Base-by-base conservation (phyloP, 495 filamentous ascomycete genomes). In the Hyphodiscus hymeniophilus region DNA sequence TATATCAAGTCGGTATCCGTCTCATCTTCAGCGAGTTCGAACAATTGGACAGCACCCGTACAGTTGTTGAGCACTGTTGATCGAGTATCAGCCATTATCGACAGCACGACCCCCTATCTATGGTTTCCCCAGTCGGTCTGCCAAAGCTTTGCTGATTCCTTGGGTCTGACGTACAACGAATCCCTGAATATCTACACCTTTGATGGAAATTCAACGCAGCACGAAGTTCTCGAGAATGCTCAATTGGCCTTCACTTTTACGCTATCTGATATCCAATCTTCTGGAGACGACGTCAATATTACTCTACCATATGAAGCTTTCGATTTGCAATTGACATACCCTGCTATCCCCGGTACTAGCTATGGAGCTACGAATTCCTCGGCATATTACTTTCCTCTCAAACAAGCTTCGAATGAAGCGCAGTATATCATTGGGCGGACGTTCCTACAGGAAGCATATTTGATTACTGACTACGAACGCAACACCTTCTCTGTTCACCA, bases 401-500 rank as follows among this genome's bases (percentile, higher is more conserved):
- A 67, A 38, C 60, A 70, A 20, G 73, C 70, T 8, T 58, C 57
- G 18, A 73, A 78, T 51, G 60, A 67, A 11, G 65, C 60, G 0
- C 76, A 79, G 47, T 79, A 75, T 56, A 75, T 69, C 0, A 63
- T 81, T 4, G 77, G 77, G 4, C 62, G 76, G 18, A 66, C 67
- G 11, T 80, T 81, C 45, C 56, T 80, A 10, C 77, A 81, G 56
- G 77, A 79, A 65, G 69, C 76, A 16, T 74, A 36, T n/a, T n/a
- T 36, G 4, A 73, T 76, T 16, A 74, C 71, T 17, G 75, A 79
- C 49, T 85, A 83, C 58, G 80, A 85, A 41, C 67, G 68, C 17
- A 66, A 64, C 15, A 70, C 63, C 26, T 83, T 84, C 54, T 82
- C 73, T 2, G 42, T 84, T 3, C 68, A 75, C 42, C 69, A 79